Evolutionary conservation across 1,284 basidiomycete species (phyloP).

Genomic region (Sphaerobolus stellatus): DNA sequence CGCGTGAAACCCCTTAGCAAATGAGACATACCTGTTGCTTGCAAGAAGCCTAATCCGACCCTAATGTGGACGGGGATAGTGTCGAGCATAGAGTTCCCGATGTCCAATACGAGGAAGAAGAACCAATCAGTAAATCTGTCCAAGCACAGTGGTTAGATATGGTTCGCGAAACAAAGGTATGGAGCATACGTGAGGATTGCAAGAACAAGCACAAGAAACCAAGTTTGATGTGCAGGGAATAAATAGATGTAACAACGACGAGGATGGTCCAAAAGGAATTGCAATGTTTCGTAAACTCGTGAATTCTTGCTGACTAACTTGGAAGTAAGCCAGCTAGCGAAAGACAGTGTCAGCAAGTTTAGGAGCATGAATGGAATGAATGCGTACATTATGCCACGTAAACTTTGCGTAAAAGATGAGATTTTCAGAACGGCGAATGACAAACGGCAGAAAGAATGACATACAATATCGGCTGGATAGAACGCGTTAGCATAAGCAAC

Average conservation of each 20-base stretch:
- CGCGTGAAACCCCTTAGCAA: too few species aligned
- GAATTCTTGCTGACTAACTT: slow-evolving; percentile 49
- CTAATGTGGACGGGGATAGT: slow-evolving; percentile 52
- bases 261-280: slow-evolving; percentile 82
- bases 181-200: slow-evolving; percentile 44
- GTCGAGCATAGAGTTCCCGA: slow-evolving; percentile 34
- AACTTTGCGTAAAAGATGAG: slow-evolving; percentile 22
- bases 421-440: not conserved
- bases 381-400: slow-evolving; percentile 45
- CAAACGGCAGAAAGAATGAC: slow-evolving; percentile 12
- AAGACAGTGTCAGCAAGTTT: not conserved
- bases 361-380: not conserved
- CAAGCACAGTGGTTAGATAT: not conserved
- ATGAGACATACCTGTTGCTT: too few species aligned
- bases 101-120: slow-evolving; percentile 45
- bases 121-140: slow-evolving; percentile 51
- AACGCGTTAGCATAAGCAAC: too few species aligned
- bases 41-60: slow-evolving; percentile 56
- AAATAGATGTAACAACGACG: slow-evolving; percentile 42
- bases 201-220: slow-evolving; percentile 64
- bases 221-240: slow-evolving; percentile 82
- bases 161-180: not conserved
- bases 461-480: slow-evolving; percentile 39
- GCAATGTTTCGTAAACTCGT: slow-evolving; percentile 57
- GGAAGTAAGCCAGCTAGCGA: slow-evolving; percentile 49